These are phyloP conservation scores for Xylaria sp. DNA, from an alignment of 2,329 filamentous ascomycete species.

Conservation along the genomic window DNA sequence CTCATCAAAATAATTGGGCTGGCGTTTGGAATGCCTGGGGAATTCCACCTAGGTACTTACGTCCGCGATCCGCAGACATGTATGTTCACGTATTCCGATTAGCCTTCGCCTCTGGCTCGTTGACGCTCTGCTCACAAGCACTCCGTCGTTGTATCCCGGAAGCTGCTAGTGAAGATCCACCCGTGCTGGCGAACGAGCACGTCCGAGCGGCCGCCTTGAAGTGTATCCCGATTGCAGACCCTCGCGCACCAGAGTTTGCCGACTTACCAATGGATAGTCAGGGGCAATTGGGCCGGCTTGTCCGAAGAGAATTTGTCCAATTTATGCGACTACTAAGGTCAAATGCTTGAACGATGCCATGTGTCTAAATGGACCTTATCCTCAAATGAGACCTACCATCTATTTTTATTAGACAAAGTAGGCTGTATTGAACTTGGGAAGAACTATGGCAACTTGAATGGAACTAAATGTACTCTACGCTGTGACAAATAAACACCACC, in stretches of 20 bases:
- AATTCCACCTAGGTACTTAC: constrained; percentile 62
- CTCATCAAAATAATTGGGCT: constrained; percentile 61
- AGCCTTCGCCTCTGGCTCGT: constrained; percentile 59
- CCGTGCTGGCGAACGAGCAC: constrained; percentile 57
- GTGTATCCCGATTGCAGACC: constrained; percentile 68
- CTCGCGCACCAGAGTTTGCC: constrained; percentile 55
- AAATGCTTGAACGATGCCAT: neutral
- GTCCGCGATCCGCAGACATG: constrained; percentile 61
- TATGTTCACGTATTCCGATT: constrained; percentile 66
- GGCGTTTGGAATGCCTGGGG: constrained; percentile 72
- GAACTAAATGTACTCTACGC: neutral
- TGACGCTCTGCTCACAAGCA: constrained; percentile 58
- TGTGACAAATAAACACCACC: neutral
- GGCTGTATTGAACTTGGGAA: neutral
- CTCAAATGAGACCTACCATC: no score
- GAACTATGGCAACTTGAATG: neutral
- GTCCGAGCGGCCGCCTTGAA: constrained; percentile 62
- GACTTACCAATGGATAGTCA: constrained; percentile 39
- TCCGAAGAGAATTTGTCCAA: constrained; percentile 49
- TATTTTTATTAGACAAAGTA: no score
- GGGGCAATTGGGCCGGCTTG: constrained; percentile 22
- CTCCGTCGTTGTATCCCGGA: constrained; percentile 67
- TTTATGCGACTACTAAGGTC: constrained; percentile 37
- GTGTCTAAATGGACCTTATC: neutral
- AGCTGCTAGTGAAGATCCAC: constrained; percentile 66